Base-by-base conservation (phyloP, 2,329 filamentous ascomycete species). In the Phyllosticta citribraziliensis region DNA sequence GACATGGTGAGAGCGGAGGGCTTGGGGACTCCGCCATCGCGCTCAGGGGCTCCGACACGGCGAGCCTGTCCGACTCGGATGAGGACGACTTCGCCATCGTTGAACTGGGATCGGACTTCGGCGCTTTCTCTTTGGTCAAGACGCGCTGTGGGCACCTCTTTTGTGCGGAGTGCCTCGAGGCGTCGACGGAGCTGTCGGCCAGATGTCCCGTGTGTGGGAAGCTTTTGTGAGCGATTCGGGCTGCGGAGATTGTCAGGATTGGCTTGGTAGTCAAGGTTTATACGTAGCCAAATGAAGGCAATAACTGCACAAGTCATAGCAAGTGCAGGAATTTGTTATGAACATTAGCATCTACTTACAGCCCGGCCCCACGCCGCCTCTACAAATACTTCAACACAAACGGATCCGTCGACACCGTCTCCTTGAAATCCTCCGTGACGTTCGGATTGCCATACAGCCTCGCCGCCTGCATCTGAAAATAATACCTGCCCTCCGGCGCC, bases 381-480 rank as follows among this genome's bases (percentile, higher is more conserved):
- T 40, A 47, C 17, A 20, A 33, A 51, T 57, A 57, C 35, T n/a
- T 14, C 11, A 57, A 5, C 11, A 57, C 19, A 51, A 57, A 57
- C 12, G 55, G 35, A 51, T 57, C 55, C 17, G 33, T 27, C 2
- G 50, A 40, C 1, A 57, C 22, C 19, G 19, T 50, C 20, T 57
- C 55, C 40, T 51, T 30, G 2, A 12, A 57, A 20, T 57, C 55
- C 20, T n/a, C 55, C 20, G 35, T 51, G 6, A 17, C 35, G 12
- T 57, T 57, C 35, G 55, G 55, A 51, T 51, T 51, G 12, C 55
- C 40, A 30, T 57, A 57, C 55, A 57, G 9, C 55, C 55, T 25
- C 20, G 50, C 14, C 12, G 55, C 55, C 17, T 20, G 22, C 55
- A 57, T 6, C 27, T 57, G 47, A 11, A 57, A 57, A 14, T 47